These are phyloP conservation scores for Morella rubra DNA, from an alignment of 306 rosid species.

Conservation along the genomic window DNA sequence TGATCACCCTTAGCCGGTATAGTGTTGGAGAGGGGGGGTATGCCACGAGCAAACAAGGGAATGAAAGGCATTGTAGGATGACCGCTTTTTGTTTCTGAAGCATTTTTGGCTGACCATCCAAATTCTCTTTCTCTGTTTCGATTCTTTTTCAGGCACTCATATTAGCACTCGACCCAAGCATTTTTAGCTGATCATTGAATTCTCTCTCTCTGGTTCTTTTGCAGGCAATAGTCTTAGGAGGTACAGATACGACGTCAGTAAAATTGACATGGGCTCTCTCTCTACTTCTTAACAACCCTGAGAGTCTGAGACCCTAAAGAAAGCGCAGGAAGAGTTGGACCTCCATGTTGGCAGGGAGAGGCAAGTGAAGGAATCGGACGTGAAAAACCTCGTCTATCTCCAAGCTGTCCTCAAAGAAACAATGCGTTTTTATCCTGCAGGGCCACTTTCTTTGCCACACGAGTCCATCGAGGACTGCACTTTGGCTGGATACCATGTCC, in stretches of 20 bases:
- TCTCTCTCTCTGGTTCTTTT: neutral
- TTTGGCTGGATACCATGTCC: constrained; percentile 36
- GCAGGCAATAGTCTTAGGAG: constrained; percentile 23
- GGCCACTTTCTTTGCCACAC: constrained; percentile 37
- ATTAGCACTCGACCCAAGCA: too few species aligned
- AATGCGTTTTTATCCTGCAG: constrained; percentile 47
- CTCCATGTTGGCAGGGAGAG: constrained; percentile 46
- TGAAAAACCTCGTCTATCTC: constrained; percentile 42
- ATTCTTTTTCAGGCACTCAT: too few species aligned
- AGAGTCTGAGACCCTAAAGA: constrained; percentile 18
- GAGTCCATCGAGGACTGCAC: constrained; percentile 44
- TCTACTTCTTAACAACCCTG: constrained; percentile 41
- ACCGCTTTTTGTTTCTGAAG: too few species aligned
- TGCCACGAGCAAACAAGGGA: too few species aligned
- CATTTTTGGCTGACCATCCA: too few species aligned
- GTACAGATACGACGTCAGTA: constrained; percentile 47
- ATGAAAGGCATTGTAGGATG: too few species aligned
- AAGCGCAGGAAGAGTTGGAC: constrained; percentile 48
- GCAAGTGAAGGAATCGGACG: constrained; percentile 42
- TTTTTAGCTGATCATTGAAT: too few species aligned
- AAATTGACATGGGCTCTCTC: too few species aligned
- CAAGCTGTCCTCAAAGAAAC: constrained; percentile 56
- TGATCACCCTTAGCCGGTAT: too few species aligned
- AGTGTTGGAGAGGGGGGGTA: too few species aligned
- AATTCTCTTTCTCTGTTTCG: too few species aligned